A percentile compares a stretch with the other conserved stretches of the same genome.
Conservation (phyloP, 495 filamentous ascomycete species). For the Filosporella fistucella region DNA sequence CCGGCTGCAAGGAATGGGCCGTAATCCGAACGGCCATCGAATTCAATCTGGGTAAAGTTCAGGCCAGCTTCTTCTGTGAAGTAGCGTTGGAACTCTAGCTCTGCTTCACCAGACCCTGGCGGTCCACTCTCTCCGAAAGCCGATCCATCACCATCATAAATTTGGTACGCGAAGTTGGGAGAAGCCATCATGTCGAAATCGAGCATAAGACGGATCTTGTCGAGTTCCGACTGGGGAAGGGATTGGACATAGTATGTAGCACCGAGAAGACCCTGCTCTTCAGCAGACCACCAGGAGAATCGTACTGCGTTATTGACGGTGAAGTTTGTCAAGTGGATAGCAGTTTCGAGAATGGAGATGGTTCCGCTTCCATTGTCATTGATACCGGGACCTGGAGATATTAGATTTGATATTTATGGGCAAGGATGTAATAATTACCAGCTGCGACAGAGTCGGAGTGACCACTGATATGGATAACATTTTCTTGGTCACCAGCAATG, state of each 20-base stretch:
- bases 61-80: constrained; percentile 11
- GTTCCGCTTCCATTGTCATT: constrained; percentile 67
- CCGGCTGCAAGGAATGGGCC: constrained; percentile 59
- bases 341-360: constrained; percentile 59
- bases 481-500: constrained; percentile 59
- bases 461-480: constrained; percentile 57
- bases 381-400: constrained; percentile 59
- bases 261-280: constrained; percentile 61
- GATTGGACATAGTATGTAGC: constrained; percentile 53
- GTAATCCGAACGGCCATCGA: constrained; percentile 66
- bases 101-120: constrained; percentile 56
- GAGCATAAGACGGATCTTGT: constrained; percentile 61
- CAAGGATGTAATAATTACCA: no score
- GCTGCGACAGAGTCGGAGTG: constrained; percentile 66
- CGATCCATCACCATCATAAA: constrained; percentile 69
- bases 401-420: no score
- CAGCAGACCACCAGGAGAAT: constrained; percentile 66
- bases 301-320: constrained; percentile 62
- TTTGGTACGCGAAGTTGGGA: constrained; percentile 62
- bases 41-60: constrained; percentile 44
- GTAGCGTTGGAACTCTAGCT: constrained; percentile 25
- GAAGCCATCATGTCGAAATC: constrained; percentile 80
- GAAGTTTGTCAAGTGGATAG: constrained; percentile 53
- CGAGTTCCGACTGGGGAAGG: constrained; percentile 39
- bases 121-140: constrained; percentile 59